Conservation (phyloP, 306 rosid genomes). For the Pyrus bretschneideri region DNA sequence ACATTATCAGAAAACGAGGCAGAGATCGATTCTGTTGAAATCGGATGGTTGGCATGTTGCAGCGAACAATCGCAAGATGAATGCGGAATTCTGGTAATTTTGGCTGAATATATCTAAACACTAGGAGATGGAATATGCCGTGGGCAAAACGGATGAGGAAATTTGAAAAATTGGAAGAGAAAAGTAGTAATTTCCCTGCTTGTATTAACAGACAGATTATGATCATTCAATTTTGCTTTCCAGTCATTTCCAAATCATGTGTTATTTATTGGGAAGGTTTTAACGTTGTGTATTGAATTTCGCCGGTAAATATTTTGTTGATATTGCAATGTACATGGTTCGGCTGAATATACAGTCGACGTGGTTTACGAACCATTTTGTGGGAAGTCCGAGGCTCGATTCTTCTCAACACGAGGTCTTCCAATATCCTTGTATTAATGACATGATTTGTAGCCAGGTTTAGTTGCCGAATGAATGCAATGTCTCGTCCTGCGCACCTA, state of each 20-base stretch:
- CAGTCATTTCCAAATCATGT: background rate
- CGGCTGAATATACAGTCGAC: background rate
- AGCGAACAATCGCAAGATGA: background rate
- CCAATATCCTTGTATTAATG: too few species aligned
- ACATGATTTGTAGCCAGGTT: too few species aligned
- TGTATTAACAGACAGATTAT: background rate
- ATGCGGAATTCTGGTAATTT: background rate
- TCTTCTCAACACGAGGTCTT: too few species aligned
- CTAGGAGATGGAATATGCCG: background rate
- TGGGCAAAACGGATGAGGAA: background rate
- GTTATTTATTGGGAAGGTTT: background rate
- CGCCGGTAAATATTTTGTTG: too few species aligned
- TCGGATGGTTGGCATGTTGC: background rate
- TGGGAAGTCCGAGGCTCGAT: too few species aligned
- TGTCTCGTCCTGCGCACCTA: too few species aligned
- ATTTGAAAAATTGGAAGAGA: background rate
- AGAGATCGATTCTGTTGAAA: background rate
- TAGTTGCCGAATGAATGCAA: too few species aligned
- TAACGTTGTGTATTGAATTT: background rate
- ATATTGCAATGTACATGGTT: too few species aligned
- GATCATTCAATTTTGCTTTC: background rate
- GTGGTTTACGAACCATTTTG: background rate
- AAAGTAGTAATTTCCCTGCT: background rate
- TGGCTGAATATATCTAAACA: background rate
- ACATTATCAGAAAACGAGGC: background rate